Percentiles rank a stretch among this genome's conserved stretches.
phyloP scores from a whole-genome alignment of 345 rosid genomes.

The Eucalyptus regnans region DNA sequence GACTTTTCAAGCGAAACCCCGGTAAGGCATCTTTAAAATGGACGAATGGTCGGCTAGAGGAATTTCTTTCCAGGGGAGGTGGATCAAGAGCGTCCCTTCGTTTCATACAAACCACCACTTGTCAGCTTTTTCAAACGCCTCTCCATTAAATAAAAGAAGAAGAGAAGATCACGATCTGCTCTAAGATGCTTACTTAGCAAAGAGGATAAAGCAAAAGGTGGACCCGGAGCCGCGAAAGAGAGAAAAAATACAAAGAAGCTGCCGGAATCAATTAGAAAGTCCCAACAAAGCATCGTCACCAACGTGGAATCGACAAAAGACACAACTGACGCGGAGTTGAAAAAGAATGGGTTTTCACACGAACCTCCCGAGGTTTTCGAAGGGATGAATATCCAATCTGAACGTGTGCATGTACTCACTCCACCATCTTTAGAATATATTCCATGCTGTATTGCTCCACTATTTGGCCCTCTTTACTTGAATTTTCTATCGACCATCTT shows the following conservation, averaged over 20 bases:
- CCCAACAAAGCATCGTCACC: not conserved
- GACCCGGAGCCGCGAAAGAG: not conserved
- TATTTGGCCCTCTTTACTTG: not conserved
- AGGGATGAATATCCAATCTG: not conserved
- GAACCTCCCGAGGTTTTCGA: not conserved
- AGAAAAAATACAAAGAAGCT: not conserved
- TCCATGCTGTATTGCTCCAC: not conserved
- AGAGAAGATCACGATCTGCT: not conserved
- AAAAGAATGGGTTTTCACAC: not conserved
- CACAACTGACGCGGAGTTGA: not conserved
- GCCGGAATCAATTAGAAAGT: not conserved
- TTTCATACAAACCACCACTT: not conserved
- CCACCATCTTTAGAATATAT: not conserved
- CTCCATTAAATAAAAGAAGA: not conserved
- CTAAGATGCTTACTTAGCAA: not conserved
- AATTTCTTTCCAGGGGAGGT: not conserved
- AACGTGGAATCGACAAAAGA: not conserved
- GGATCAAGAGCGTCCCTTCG: not conserved
- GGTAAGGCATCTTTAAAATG: not conserved
- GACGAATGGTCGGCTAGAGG: not conserved
- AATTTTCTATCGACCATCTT: not conserved
- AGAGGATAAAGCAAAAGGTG: not conserved
- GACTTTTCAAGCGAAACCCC: not conserved
- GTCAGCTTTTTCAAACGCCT: not conserved
- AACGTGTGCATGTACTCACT: not conserved